Base-by-base conservation (phyloP, 148 eudicot species). In the Vaccinium vitisidaea region DNA sequence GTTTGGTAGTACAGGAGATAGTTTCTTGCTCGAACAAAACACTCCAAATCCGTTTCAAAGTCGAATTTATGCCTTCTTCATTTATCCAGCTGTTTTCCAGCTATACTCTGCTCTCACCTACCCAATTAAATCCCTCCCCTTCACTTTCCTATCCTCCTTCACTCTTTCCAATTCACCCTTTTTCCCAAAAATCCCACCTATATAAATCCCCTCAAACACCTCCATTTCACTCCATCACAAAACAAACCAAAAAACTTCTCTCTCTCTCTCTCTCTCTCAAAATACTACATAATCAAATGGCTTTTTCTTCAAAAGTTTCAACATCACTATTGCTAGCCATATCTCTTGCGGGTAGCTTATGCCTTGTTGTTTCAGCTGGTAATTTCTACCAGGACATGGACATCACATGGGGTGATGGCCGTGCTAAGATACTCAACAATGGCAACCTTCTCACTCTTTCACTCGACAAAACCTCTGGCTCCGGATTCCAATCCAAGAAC, bases 341-440 rank as follows among this genome's bases (percentile, higher is more conserved):
- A 5, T 0, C 25, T 61, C 23, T 61, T 61, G 25, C 16, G 67
- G 67, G 67, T 61, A 61, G 67, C 25, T 21, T 61, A 61, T 61
- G 23, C 7, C 23, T 21, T 1, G 25, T 59, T 18, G 67, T 18
- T 21, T 61, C 67, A 21, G 67, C 67, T 16, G n/a, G 67, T 18
- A 61, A 61, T n/a, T 19, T 61, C 25, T 25, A 67, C 71, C 75
- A 84, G 48, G 86, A 86, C 32, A 23, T 88, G 21, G 90, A 88
- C 36, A 70, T 88, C 6, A 84, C 88, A 11, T 88, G 90, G 90
- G 88, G 90, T 15, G 90, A 88, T 77, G 88, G 90, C n/a, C 90
- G 88, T 0, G 90, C 52, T 9, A 84, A 88, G 69, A 86, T 88
- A 39, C 88, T 88, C 83, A 79, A 86, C 53, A 77, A 65, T 8